Evolutionary conservation across 2,329 filamentous ascomycete genomes (phyloP).

Genomic region (Didymella exigua): DNA sequence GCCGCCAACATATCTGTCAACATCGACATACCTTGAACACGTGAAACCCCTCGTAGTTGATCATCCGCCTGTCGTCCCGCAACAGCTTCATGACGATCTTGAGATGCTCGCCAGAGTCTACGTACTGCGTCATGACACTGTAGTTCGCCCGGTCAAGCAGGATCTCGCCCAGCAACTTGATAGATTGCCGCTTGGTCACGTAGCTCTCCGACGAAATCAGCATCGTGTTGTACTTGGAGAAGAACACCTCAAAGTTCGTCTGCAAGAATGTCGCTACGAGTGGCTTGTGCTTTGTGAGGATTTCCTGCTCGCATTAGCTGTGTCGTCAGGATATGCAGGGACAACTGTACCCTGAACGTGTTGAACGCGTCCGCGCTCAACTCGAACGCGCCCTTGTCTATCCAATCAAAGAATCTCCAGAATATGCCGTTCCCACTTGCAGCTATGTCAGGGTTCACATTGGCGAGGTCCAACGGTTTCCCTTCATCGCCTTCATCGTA

Average conservation of each 20-base stretch:
- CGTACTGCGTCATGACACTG: conserved; percentile 96
- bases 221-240: conserved; percentile 83
- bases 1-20: background rate
- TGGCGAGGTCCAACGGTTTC: conserved; percentile 74
- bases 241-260: conserved; percentile 92
- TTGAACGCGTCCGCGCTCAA: conserved; percentile 97
- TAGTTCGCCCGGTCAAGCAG: conserved; percentile 95
- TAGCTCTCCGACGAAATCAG: conserved; percentile 93
- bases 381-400: conserved; percentile 95
- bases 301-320: conserved; percentile 66
- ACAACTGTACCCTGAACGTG: conserved; percentile 76
- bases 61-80: conserved; percentile 96
- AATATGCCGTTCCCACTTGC: conserved; percentile 86
- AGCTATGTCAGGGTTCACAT: conserved; percentile 75
- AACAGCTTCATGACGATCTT: conserved; percentile 99
- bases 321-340: background rate
- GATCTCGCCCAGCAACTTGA: conserved; percentile 95
- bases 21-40: conserved; percentile 77
- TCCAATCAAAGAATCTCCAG: conserved; percentile 97
- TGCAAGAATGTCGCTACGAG: conserved; percentile 86
- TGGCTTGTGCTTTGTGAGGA: conserved; percentile 91
- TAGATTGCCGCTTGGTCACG: conserved; percentile 96
- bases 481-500: conserved; percentile 86
- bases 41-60: conserved; percentile 98
- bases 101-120: conserved; percentile 91